Percentiles rank a stretch among this genome's conserved stretches.
These are phyloP conservation scores for Penicillium sp. DNA, from an alignment of 2,329 filamentous ascomycete species.

Conservation along the genomic window DNA sequence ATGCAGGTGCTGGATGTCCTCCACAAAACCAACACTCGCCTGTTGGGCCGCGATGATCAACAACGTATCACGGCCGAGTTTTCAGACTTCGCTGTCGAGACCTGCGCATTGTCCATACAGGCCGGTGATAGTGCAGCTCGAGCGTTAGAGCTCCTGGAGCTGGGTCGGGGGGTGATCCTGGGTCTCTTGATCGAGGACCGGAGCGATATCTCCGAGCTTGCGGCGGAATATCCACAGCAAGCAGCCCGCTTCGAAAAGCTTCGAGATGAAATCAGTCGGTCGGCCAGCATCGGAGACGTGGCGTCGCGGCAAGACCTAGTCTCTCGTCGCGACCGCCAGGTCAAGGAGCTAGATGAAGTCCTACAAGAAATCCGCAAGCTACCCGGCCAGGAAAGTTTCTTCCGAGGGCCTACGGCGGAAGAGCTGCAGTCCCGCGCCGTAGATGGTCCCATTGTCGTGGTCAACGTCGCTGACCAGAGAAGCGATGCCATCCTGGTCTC, in stretches of 20 bases:
- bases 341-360: not conserved
- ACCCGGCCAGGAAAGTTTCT: not conserved
- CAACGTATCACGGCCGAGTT: not conserved
- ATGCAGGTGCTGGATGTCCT: not conserved
- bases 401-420: not conserved
- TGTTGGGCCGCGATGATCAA: not conserved
- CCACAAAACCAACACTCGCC: not conserved
- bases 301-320: too few relatives aligned
- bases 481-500: not conserved
- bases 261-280: not conserved
- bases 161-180: not conserved
- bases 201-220: not conserved
- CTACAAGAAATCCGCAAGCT: not conserved
- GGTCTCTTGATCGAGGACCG: not conserved
- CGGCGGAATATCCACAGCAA: not conserved
- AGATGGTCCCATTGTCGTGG: not conserved
- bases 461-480: not conserved
- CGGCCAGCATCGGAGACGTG: too few relatives aligned
- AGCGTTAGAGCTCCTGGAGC: not conserved
- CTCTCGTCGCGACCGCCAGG: too few relatives aligned
- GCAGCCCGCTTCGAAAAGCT: not conserved
- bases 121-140: too few relatives aligned
- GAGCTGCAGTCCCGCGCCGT: not conserved
- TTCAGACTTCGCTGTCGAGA: not conserved
- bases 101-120: not conserved